phyloP scores from a whole-genome alignment of 306 rosid species.

The Alnus rubra region DNA sequence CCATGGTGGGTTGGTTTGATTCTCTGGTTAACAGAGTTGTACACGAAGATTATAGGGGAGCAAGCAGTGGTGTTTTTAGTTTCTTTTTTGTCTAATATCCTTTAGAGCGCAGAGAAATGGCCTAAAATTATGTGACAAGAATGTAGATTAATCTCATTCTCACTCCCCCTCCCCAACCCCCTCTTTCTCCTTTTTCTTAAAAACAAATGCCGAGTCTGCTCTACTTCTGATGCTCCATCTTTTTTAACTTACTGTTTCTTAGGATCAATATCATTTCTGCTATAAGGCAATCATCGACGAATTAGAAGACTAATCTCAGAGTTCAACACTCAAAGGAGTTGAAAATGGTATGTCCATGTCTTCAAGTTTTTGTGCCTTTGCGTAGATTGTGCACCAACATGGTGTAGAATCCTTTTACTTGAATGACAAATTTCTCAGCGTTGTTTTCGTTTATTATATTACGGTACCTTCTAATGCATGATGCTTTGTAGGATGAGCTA shows the following conservation, averaged over 20 bases:
- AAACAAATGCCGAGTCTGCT: neutral
- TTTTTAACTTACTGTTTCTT: constrained; percentile 21
- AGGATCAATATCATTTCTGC: constrained; percentile 73
- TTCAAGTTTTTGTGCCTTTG: constrained; percentile 16
- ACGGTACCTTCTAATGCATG: neutral
- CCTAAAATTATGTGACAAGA: neutral
- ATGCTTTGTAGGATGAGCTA: neutral
- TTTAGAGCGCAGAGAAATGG: neutral
- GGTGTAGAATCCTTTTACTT: neutral
- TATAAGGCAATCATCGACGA: constrained; percentile 60
- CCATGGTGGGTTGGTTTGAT: neutral
- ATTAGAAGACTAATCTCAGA: constrained; percentile 66
- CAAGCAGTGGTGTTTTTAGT: neutral
- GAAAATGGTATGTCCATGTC: constrained; percentile 33
- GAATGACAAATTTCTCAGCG: neutral
- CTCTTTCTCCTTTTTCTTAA: neutral
- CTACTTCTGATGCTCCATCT: constrained; percentile 18
- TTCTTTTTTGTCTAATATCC: neutral
- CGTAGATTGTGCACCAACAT: constrained; percentile 3
- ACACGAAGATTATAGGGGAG: neutral
- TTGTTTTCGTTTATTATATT: neutral
- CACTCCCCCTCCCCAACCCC: neutral
- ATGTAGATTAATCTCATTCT: neutral
- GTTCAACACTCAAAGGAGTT: constrained; percentile 30
- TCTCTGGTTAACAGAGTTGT: neutral